phyloP scores from a whole-genome alignment of 75 land plant species.

The Picea sitchensis region DNA sequence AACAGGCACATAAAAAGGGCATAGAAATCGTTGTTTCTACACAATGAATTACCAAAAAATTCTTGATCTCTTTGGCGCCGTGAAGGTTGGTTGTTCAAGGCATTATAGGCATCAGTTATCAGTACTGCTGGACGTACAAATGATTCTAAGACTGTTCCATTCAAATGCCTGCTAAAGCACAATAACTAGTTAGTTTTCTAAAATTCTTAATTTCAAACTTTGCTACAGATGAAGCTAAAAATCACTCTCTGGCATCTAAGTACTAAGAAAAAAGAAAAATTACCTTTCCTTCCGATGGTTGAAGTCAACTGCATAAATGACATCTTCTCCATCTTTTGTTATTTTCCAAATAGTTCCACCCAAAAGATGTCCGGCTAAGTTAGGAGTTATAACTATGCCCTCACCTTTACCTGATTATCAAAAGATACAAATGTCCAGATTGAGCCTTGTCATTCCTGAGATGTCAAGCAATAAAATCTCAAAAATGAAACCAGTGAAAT shows the following conservation, averaged over 20 bases:
- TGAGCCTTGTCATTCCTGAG: not conserved
- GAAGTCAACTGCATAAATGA: constrained; percentile 97
- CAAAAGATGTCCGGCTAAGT: constrained; percentile 93
- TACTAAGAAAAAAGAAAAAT: not conserved
- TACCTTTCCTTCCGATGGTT: constrained; percentile 98
- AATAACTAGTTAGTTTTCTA: not conserved
- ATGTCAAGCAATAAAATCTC: not conserved
- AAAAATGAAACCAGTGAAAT: not conserved
- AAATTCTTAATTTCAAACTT: not conserved
- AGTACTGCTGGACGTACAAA: constrained; percentile 97
- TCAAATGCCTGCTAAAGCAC: constrained; percentile 69
- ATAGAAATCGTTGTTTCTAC: not conserved
- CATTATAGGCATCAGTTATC: constrained; percentile 96
- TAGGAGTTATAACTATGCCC: constrained; percentile 91
- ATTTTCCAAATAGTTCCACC: constrained; percentile 98
- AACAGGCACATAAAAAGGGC: not conserved
- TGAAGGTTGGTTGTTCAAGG: constrained; percentile 83
- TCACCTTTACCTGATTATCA: constrained; percentile 80
- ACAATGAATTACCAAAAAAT: constrained; percentile 59
- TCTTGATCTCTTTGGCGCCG: constrained; percentile 89
- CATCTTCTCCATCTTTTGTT: constrained; percentile 98
- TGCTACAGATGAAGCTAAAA: not conserved
- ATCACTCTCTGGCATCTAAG: not conserved
- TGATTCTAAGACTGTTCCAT: constrained; percentile 86
- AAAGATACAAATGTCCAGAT: not conserved